These are phyloP conservation scores for Bruguiera hainesii DNA, from an alignment of 441 rosid genomes.

Conservation along the genomic window DNA sequence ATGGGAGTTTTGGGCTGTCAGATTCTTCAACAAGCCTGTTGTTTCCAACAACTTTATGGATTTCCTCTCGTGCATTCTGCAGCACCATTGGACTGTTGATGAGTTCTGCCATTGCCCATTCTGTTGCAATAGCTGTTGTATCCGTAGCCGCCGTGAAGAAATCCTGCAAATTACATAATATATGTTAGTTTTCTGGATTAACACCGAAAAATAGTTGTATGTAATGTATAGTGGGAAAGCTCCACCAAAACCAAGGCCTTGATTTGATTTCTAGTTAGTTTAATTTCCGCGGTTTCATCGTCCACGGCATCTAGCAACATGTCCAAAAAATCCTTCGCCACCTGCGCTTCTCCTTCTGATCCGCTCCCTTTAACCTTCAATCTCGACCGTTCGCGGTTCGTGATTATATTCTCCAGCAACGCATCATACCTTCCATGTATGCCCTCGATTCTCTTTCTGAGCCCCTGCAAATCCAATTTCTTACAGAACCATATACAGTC, in stretches of 20 bases:
- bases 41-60: too few species aligned
- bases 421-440: conserved; percentile 6
- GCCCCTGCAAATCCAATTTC: conserved; percentile 9
- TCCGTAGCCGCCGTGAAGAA: too few species aligned
- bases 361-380: neutral
- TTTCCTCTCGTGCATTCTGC: too few species aligned
- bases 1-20: too few species aligned
- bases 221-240: too few species aligned
- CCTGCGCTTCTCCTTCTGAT: neutral
- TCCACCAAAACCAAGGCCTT: conserved; percentile 16
- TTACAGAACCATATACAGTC: conserved; percentile 15
- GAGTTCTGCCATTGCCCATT: too few species aligned
- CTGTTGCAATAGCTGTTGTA: too few species aligned
- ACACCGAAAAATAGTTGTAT: too few species aligned
- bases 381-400: conserved; percentile 5
- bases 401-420: conserved; percentile 7
- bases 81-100: too few species aligned
- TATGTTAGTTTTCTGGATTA: too few species aligned
- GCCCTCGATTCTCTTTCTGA: neutral
- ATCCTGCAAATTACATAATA: neutral
- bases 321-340: conserved; percentile 11
- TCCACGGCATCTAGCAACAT: conserved; percentile 16
- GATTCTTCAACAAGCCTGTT: too few species aligned
- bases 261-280: conserved; percentile 11
- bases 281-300: neutral